phyloP scores from a whole-genome alignment of 495 filamentous ascomycete species.

The Opeltia flavorubescens region DNA sequence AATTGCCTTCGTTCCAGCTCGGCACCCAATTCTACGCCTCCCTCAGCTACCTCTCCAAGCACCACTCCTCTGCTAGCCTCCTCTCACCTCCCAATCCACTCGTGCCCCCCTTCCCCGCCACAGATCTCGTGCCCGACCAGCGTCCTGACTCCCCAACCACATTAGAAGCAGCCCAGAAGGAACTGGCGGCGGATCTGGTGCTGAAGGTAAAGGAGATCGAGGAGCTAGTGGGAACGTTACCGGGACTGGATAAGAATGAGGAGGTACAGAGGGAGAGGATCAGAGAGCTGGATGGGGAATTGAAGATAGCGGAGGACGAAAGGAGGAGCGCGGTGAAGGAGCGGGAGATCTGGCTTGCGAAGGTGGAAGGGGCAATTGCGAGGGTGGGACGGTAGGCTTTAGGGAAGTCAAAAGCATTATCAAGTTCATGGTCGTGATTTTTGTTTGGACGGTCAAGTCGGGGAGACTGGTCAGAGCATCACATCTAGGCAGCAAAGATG shows the following conservation, averaged over 20 bases:
- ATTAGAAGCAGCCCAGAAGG: conserved; percentile 57
- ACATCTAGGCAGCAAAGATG: too few species aligned
- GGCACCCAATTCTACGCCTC: conserved; percentile 79
- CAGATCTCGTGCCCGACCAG: conserved; percentile 16
- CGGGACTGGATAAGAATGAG: conserved; percentile 75
- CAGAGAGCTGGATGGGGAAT: conserved; percentile 57
- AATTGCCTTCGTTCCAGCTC: conserved; percentile 39
- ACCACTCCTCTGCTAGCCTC: conserved; percentile 62
- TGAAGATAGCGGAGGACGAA: conserved; percentile 60
- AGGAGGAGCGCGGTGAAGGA: conserved; percentile 55
- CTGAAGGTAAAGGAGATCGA: conserved; percentile 93
- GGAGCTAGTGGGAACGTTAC: conserved; percentile 64
- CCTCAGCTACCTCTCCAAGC: conserved; percentile 67
- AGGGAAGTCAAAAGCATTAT: not conserved
- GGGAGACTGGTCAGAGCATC: too few species aligned
- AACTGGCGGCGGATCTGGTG: conserved; percentile 77
- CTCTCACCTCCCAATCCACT: conserved; percentile 34
- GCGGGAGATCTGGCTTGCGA: conserved; percentile 48
- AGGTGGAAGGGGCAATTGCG: conserved; percentile 53
- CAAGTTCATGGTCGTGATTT: not conserved
- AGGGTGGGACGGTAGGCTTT: conserved; percentile 21
- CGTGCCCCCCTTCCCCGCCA: not conserved
- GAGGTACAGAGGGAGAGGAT: conserved; percentile 66
- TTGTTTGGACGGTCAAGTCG: not conserved
- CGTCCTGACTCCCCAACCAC: conserved; percentile 45